Evolutionary conservation across 495 filamentous ascomycete species (phyloP).

Genomic region (Penicillium canariense): DNA sequence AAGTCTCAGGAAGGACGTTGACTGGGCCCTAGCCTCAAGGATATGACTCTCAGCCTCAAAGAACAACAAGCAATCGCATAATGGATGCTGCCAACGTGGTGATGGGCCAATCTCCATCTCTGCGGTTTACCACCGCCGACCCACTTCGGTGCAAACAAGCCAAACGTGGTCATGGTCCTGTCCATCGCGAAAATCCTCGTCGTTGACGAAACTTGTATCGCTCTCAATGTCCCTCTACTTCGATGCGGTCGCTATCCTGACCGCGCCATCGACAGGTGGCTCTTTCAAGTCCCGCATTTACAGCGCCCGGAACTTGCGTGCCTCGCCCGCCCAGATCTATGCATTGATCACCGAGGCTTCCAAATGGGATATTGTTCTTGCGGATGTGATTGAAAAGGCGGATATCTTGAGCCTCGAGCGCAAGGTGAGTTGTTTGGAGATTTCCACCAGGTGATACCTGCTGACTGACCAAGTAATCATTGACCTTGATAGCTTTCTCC

Average conservation of each 20-base stretch:
- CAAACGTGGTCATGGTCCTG: too few species aligned
- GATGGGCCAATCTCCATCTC: too few species aligned
- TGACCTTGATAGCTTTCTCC: constrained; percentile 66
- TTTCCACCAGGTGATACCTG: constrained; percentile 12
- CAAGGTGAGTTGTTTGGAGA: constrained; percentile 57
- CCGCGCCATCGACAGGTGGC: constrained; percentile 60
- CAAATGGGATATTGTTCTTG: constrained; percentile 85
- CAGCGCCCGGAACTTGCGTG: constrained; percentile 61
- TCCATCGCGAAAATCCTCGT: too few species aligned
- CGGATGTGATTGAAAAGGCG: constrained; percentile 78
- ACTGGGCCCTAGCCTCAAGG: too few species aligned
- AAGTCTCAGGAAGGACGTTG: too few species aligned
- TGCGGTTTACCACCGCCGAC: neutral
- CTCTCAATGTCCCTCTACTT: constrained; percentile 87
- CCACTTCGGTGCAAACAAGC: neutral
- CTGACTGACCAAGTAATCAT: constrained; percentile 42
- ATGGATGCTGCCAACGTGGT: too few species aligned
- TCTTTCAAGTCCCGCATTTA: constrained; percentile 85
- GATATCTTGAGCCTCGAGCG: constrained; percentile 69
- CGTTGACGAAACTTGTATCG: too few species aligned
- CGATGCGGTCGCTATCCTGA: constrained; percentile 75
- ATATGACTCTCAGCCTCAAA: too few species aligned
- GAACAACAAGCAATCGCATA: too few species aligned
- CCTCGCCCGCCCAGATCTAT: constrained; percentile 76
- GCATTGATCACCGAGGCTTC: constrained; percentile 79